Base-by-base conservation (phyloP, 345 rosid genomes). In the Camelina neglecta region DNA sequence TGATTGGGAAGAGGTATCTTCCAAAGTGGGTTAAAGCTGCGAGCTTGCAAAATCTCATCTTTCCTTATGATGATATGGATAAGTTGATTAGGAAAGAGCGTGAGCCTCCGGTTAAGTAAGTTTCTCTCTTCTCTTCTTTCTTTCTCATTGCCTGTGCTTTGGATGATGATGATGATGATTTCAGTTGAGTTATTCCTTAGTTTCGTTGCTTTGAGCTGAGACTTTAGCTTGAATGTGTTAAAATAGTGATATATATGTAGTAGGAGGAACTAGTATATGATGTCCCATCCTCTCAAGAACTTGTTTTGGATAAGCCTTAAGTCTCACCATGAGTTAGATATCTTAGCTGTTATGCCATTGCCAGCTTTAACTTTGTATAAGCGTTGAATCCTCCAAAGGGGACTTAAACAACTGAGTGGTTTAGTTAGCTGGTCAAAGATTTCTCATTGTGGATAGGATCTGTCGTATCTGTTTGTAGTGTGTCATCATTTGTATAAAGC, bases 101-200 rank as follows among this genome's bases (percentile, higher is more conserved):
- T 48, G 98, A 94, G 75, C 89, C 97, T 1, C 92, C 92, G 5
- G 92, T 90, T 29, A 94, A 92, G 97, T 94, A 82, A 89, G 98
- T 87, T 36, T 12, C 16, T 26, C 26, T 58, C 73, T 31, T 26
- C 26, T 58, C 69, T 31, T 11, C 38, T 31, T 11, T 38, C 41
- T 38, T 39, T 39, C 42, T 39, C 20, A 13, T 8, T 24, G 8
- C 1, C 7, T 50, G 11, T 61, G 31, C 10, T 11, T 29, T 24
- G 55, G 23, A 67, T 42, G 23, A 15, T 60, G 44, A 8, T 60
- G 44, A 8, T 26, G 21, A 47, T 62, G 15, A 26, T 29, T 50
- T 23, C 29, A 4, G 10, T 24, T 75, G 39, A 42, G 54, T 67
- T 41, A 35, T 55, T 41, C 42, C 23, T 15, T 33, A 11, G 38